These are phyloP conservation scores for Venturia nashicola DNA, from an alignment of 2,329 filamentous ascomycete genomes.

Conservation along the genomic window DNA sequence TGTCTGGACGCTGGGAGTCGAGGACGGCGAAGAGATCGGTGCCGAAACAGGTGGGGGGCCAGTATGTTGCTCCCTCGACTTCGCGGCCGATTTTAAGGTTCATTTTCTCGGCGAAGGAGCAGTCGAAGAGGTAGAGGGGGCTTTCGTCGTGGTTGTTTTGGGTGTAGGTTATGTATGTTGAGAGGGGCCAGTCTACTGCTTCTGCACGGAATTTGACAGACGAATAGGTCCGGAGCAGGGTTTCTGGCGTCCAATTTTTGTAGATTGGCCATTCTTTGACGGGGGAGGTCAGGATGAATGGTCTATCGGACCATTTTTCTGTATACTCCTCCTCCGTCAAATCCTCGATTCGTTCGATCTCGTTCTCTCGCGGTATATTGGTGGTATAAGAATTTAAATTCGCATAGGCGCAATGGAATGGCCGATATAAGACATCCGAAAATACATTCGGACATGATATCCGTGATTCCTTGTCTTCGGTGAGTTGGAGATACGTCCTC, in stretches of 20 bases:
- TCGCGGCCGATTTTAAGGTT: conserved; percentile 47
- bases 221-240: conserved; percentile 51
- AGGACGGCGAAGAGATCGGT: conserved; percentile 75
- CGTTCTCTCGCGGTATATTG: conserved; percentile 61
- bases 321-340: conserved; percentile 65
- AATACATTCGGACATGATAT: conserved; percentile 70
- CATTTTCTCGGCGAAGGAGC: conserved; percentile 80
- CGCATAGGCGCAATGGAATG: conserved; percentile 79
- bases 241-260: conserved; percentile 59
- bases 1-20: conserved; percentile 66
- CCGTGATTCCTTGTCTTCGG: conserved; percentile 37
- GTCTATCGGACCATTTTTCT: conserved; percentile 60
- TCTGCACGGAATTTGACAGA: conserved; percentile 72
- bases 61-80: conserved; percentile 49
- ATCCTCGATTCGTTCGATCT: conserved; percentile 57
- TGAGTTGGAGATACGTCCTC: conserved; percentile 57
- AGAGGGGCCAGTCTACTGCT: conserved; percentile 81
- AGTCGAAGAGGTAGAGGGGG: conserved; percentile 86
- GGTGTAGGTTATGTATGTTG: conserved; percentile 77
- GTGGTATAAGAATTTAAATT: conserved; percentile 51
- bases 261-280: conserved; percentile 74
- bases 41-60: conserved; percentile 73
- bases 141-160: conserved; percentile 68
- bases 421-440: conserved; percentile 80
- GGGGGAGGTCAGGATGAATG: conserved; percentile 76